Percentiles rank a stretch among this genome's conserved stretches.
These are phyloP conservation scores for Drechmeria coniospora DNA, from an alignment of 2,329 filamentous ascomycete species.

Conservation along the genomic window DNA sequence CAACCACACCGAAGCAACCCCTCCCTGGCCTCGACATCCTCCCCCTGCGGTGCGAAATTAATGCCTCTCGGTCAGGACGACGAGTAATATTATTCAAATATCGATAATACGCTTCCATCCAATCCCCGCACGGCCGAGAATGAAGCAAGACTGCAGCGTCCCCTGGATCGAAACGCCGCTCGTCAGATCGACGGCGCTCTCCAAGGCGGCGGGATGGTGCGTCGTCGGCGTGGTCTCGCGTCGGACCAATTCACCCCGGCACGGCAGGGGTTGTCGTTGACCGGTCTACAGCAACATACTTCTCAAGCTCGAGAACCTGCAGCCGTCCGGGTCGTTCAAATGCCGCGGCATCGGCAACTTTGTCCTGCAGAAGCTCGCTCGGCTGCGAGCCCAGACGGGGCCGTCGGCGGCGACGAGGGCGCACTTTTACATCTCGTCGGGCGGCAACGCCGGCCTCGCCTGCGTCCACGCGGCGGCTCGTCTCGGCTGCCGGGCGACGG, in stretches of 20 bases:
- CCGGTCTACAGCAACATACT: slow-evolving; percentile 45
- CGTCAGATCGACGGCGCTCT: slow-evolving; percentile 37
- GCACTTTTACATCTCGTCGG: slow-evolving; percentile 61
- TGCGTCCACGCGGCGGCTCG: slow-evolving; percentile 55
- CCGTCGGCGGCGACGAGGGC: slow-evolving; percentile 4
- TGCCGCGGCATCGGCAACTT: slow-evolving; percentile 61
- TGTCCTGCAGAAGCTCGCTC: slow-evolving; percentile 33
- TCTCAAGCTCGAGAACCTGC: slow-evolving; percentile 68
- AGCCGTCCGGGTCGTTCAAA: slow-evolving; percentile 76
- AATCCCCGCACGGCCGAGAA: no score
- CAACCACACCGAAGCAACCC: no score
- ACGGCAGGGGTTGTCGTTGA: no score
- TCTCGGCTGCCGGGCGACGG: slow-evolving; percentile 47
- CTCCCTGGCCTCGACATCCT: no score
- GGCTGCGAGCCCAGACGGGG: slow-evolving; percentile 7
- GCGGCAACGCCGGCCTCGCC: slow-evolving; percentile 68
- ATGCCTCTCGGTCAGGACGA: no score
- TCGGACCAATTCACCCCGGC: background rate
- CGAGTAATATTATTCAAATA: no score
- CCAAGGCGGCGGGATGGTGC: slow-evolving; percentile 8
- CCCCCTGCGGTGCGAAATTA: no score
- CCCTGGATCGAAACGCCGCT: slow-evolving; percentile 58
- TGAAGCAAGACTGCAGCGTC: no score
- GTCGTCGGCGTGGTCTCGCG: background rate
- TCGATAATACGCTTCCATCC: no score